Conservation (phyloP, 441 rosid species). For the Viola pubescens region DNA sequence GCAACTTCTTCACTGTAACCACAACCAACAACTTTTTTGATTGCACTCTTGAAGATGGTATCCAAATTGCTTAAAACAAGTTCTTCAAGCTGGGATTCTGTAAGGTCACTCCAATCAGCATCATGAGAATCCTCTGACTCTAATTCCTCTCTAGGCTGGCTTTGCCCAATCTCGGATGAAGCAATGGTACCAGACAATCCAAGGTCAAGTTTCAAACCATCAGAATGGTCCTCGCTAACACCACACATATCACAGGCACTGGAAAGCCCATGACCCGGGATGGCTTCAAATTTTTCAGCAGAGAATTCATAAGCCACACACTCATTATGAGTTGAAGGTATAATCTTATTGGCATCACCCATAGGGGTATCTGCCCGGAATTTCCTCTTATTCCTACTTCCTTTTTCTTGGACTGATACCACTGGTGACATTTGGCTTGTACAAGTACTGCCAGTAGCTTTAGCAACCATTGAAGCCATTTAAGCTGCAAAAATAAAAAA, state of each 20-base stretch:
- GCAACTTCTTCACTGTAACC: conserved; percentile 76
- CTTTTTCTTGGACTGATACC: conserved; percentile 62
- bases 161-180: conserved; percentile 40
- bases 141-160: conserved; percentile 31
- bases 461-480: conserved; percentile 58
- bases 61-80: conserved; percentile 65
- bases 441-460: conserved; percentile 38
- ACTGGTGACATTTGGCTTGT: conserved; percentile 38
- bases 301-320: conserved; percentile 64
- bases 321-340: conserved; percentile 41
- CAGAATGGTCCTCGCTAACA: conserved; percentile 37
- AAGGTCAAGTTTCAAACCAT: conserved; percentile 56
- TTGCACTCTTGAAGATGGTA: conserved; percentile 67
- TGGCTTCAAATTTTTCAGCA: conserved; percentile 51
- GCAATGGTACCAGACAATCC: conserved; percentile 34
- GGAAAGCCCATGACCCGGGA: conserved; percentile 34
- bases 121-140: conserved; percentile 53
- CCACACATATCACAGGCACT: conserved; percentile 44
- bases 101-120: conserved; percentile 76
- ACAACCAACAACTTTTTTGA: conserved; percentile 54
- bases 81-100: conserved; percentile 66
- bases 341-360: conserved; percentile 36
- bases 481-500: conserved; percentile 30
- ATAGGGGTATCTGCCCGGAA: conserved; percentile 71
- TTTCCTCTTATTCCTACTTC: conserved; percentile 83